Evolutionary conservation across 2,329 filamentous ascomycete genomes (phyloP), one percentile per base, ranked within the genome.

Genomic region (Aspergillus sp.): DNA sequence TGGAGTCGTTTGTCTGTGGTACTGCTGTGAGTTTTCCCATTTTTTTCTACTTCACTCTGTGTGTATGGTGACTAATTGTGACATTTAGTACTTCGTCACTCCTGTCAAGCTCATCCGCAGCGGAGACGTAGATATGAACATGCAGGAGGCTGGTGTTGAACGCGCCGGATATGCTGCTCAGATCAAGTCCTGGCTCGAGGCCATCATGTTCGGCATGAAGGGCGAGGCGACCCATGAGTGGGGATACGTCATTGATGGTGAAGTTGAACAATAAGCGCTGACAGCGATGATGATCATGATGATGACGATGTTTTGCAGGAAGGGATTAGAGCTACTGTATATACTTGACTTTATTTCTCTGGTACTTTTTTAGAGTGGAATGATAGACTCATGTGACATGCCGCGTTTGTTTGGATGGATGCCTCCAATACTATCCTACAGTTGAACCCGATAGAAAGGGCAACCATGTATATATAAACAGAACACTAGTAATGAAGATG

Each of bases 1-100:
- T 96, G 8, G 93, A 97, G 79, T 85, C 91, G 1, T 97, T 97
- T 72, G 91, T 90, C 7, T 87, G 90, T 36, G 93, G 94, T 17
- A 97, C 93, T 63, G 93, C 93, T 59, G 88, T 90, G 81, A 81
- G 87, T 84, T 21, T 21, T 27, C 23, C n/a, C 36, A 19, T 10
- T 23, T 44, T 4, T 4, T 2, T 48, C 8, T 10, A 11, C 30
- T 19, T 23, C 15, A 30, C 27, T 4, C 10, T n/a, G 10, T 38
- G 5, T 13, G 41, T n/a, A 15, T 38, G 2, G 17, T 53, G 13
- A 60, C 56, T 62, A 60, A 62, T 25, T n/a, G 5, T 19, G 3
- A 3, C 15, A 17, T 19, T 13, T 42, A 90, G 86, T 91, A 82
- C 81, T 92, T 91, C 69, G 83, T 92, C 71, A 86, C 84, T 64